Base-by-base conservation (phyloP, 495 filamentous ascomycete genomes). In the Annulohypoxylon stygium region DNA sequence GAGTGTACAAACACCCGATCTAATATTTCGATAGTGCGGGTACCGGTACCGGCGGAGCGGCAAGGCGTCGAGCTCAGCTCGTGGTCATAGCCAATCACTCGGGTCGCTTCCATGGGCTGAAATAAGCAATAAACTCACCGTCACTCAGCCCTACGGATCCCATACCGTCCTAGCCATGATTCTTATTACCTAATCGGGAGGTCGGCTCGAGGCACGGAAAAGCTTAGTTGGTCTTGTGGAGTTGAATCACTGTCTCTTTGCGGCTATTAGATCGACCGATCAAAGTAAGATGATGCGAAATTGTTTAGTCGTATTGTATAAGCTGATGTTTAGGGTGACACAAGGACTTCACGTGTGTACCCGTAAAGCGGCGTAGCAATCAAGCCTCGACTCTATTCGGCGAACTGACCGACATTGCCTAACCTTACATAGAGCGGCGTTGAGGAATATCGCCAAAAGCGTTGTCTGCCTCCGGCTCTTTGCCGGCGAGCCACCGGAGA, bases 301-400 rank as follows among this genome's bases (percentile, higher is more conserved):
- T 8, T 62, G 11, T 16, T 50, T 48, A 48, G 48, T 33, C 36
- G 39, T 67, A 37, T 62, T 48, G 54, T 37, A 63, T 69, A 61
- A 62, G 66, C 66, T 69, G 66, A 69, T 61, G n/a, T 62, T 57
- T 61, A 45, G 65, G 57, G 66, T 69, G 54, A 55, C n/a, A 62
- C 66, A 57, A 48, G 50, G 39, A 37, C 16, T 37, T 23, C 66
- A 55, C 26, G 58, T 69, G 58, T 12, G 39, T 37, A 6, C 3
- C 62, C 43, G 20, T 37, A 51, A 63, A n/a, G 36, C 34, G 57
- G 23, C 20, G 57, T 14, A 45, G 57, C 53, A 14, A 23, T 61
- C 25, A 34, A 48, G 34, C 53, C 54, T 25, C 25, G 34, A 37
- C 34, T 61, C 54, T 25, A 61, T 68, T 68, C 18, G 57, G 14